Evolutionary conservation across 2,329 filamentous ascomycete species (phyloP).

Genomic region (Aspergillus awamori): DNA sequence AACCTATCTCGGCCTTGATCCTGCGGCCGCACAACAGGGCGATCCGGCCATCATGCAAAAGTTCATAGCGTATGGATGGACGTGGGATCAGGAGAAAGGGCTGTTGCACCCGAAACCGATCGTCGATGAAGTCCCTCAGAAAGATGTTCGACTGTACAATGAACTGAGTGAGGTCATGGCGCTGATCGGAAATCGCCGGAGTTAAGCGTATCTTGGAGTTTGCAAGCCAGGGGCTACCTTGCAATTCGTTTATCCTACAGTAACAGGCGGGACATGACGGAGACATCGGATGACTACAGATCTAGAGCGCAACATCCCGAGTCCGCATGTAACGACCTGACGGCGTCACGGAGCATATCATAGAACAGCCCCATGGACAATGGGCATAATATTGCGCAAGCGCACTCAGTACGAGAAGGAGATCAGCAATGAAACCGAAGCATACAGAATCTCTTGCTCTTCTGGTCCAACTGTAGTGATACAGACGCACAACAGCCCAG

Average conservation of each 20-base stretch:
- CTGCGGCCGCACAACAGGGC: slow-evolving; percentile 28
- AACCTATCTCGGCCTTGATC: slow-evolving; percentile 41
- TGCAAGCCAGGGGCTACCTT: not conserved
- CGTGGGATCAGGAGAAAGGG: slow-evolving; percentile 38
- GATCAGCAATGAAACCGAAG: slow-evolving; percentile 29
- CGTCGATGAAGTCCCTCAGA: slow-evolving; percentile 18
- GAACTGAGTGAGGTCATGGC: slow-evolving; percentile 38
- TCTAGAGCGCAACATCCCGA: not conserved
- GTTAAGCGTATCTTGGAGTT: slow-evolving; percentile 19
- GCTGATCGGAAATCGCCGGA: slow-evolving; percentile 34
- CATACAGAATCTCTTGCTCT: slow-evolving; percentile 42
- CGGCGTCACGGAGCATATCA: slow-evolving; percentile 11
- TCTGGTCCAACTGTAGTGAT: slow-evolving; percentile 43
- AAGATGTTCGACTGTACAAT: slow-evolving; percentile 23
- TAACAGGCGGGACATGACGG: not conserved
- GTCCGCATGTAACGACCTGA: slow-evolving; percentile 6
- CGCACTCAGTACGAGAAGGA: slow-evolving; percentile 10
- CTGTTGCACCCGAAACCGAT: slow-evolving; percentile 39
- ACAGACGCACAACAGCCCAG: slow-evolving; percentile 43
- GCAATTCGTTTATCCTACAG: slow-evolving; percentile 3
- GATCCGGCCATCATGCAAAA: slow-evolving; percentile 34
- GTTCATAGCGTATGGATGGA: slow-evolving; percentile 42
- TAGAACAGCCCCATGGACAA: slow-evolving; percentile 17
- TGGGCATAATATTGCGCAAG: not conserved
- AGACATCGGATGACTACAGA: not conserved